phyloP scores from a whole-genome alignment of 495 filamentous ascomycete species.

The Saxophila tyrrhenica region DNA sequence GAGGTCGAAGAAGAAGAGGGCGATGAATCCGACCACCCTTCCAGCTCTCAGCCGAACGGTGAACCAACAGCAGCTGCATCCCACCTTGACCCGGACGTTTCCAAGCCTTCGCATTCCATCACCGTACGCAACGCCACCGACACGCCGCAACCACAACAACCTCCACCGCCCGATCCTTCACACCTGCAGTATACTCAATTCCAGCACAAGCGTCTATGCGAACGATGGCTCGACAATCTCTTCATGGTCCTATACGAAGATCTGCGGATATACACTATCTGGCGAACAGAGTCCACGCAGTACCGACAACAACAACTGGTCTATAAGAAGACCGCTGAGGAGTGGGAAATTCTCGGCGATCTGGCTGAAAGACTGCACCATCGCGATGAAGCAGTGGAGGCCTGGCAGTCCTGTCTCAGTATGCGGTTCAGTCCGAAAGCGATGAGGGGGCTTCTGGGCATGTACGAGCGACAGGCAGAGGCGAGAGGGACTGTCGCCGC shows the following conservation, averaged over 20 bases:
- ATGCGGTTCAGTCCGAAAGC: constrained; percentile 85
- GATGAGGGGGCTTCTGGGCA: constrained; percentile 67
- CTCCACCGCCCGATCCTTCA: constrained; percentile 29
- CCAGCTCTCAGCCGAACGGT: constrained; percentile 9
- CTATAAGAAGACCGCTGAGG: constrained; percentile 90
- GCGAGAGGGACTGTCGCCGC: constrained; percentile 64
- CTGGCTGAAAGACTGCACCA: constrained; percentile 88
- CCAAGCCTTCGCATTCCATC: constrained; percentile 15
- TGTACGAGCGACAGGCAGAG: constrained; percentile 62
- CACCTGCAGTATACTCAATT: constrained; percentile 53
- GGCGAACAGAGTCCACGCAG: constrained; percentile 94
- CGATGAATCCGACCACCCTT: constrained; percentile 17
- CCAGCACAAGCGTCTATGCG: constrained; percentile 91
- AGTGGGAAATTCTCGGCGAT: constrained; percentile 96
- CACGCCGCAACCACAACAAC: constrained; percentile 12
- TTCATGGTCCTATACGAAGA: constrained; percentile 99
- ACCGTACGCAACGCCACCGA: constrained; percentile 13
- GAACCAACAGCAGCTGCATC: constrained; percentile 24
- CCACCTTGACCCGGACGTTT: constrained; percentile 60
- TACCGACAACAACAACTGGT: constrained; percentile 77
- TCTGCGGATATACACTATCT: constrained; percentile 95
- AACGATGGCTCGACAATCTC: constrained; percentile 94
- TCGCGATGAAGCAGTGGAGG: constrained; percentile 76
- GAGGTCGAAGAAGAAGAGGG: constrained; percentile 22
- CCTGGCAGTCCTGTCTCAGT: constrained; percentile 70